Base-by-base conservation (phyloP, 306 rosid genomes). In the Dicorynia guianensis region DNA sequence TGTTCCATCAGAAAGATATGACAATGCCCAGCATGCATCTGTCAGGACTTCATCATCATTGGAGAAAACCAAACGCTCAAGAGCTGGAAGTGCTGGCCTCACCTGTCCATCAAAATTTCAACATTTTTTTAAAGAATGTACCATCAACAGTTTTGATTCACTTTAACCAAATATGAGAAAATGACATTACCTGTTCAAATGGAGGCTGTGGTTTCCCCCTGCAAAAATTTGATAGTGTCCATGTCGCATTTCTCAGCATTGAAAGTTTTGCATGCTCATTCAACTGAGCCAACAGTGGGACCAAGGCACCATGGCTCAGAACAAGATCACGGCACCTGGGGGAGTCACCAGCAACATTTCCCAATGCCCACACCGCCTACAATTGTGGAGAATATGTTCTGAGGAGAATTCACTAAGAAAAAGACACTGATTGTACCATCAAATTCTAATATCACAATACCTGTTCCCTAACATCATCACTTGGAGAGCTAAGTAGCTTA, bases 381-480 rank as follows among this genome's bases (percentile, higher is more conserved):
- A 77, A 43, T 80, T 65, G 53, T 13, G 58, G 11, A 74, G 79
- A 48, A 44, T 5, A 5, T 30, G 36, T 9, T 54, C 6, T 67
- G 52, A 72, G 13, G 6, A 42, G 4, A 3, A n/a, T 48, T 63
- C 9, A 4, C 7, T 46, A 13, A 74, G 42, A 65, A 39, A 8
- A 52, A 3, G 0, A 52, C 19, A 36, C 15, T 20, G n/a, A 3
- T 3, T 1, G 19, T 11, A 2, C 52, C n/a, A 67, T 44, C 11
- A 75, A 15, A 69, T 43, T 62, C 36, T 8, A 56, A 42, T 14
- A 42, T 65, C 62, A 63, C 15, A 4, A 56, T 81, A 93, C 98
- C 98, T 93, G 98, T 81, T 93, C 98, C 60, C 98, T 87, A 77
- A 93, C 98, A 85, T 93, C 96, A 76, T 93, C 98, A 81, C 96